Conservation (phyloP, 805 yeast genomes). For the Saccharomycopsis olivae region DNA sequence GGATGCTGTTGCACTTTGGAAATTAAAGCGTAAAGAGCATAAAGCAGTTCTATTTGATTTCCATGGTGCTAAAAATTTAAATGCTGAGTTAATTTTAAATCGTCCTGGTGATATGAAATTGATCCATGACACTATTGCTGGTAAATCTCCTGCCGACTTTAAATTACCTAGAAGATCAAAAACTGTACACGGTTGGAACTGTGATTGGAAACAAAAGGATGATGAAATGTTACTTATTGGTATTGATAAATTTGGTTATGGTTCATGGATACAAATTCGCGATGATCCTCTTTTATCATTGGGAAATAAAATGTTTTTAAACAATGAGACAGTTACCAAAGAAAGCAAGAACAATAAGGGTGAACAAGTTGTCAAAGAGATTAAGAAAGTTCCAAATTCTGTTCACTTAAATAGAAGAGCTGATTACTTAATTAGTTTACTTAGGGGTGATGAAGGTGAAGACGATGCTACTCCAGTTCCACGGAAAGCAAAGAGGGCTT, state of each 20-base stretch:
- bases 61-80: conserved; percentile 76
- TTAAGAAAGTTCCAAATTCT: conserved; percentile 76
- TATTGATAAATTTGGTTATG: conserved; percentile 86
- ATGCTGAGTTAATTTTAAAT: conserved; percentile 77
- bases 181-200: conserved; percentile 83
- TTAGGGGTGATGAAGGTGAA: conserved; percentile 46
- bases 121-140: conserved; percentile 41
- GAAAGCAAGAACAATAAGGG: conserved; percentile 23
- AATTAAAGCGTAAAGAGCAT: conserved; percentile 68
- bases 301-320: conserved; percentile 72
- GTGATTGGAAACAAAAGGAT: conserved; percentile 74
- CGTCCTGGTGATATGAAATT: conserved; percentile 80
- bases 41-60: conserved; percentile 85
- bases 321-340: conserved; percentile 26
- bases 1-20: conserved; percentile 42
- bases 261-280: conserved; percentile 87
- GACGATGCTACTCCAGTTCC: conserved; percentile 22
- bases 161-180: conserved; percentile 55
- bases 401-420: conserved; percentile 88
- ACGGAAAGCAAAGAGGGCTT: conserved; percentile 23
- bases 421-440: conserved; percentile 68
- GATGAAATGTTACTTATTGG: conserved; percentile 86
- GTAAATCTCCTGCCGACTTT: conserved; percentile 49
- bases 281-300: conserved; percentile 90
- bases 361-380: conserved; percentile 24